Conservation (phyloP, 768 basidiomycete species). For the Lyophyllum semitale region DNA sequence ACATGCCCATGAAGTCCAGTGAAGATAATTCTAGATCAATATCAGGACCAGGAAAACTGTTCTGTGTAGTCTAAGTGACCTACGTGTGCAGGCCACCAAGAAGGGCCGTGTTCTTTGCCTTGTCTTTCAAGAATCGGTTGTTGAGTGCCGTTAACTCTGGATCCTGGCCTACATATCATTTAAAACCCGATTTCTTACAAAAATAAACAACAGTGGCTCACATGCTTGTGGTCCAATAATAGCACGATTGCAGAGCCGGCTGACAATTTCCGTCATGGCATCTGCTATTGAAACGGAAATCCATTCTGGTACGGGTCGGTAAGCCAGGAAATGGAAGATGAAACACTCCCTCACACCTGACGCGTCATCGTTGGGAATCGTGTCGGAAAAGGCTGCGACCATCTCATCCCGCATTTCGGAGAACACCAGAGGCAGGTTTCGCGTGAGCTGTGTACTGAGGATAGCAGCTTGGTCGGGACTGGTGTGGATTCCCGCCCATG, state of each 20-base stretch:
- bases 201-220: neutral
- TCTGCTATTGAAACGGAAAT: neutral
- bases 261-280: constrained; percentile 11
- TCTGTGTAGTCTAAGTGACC: neutral
- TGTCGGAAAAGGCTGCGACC: constrained; percentile 1
- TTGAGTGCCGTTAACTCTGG: constrained; percentile 1
- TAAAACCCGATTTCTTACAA: neutral
- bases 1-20: neutral
- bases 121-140: neutral
- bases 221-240: constrained; percentile 11
- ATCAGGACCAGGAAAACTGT: neutral
- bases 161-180: constrained; percentile 2
- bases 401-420: constrained; percentile 11
- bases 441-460: constrained; percentile 11
- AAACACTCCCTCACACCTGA: neutral
- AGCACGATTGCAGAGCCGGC: constrained; percentile 12
- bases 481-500: neutral
- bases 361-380: neutral
- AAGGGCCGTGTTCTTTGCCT: neutral
- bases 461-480: neutral
- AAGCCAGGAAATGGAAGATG: neutral
- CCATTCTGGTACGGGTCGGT: neutral
- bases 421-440: constrained; percentile 11
- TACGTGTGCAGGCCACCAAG: constrained; percentile 1
- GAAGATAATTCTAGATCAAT: neutral